A percentile compares a stretch with the other conserved stretches of the same genome.
These are phyloP conservation scores for Gynochthodes officinalis DNA, from an alignment of 257 asterid species.

Conservation along the genomic window DNA sequence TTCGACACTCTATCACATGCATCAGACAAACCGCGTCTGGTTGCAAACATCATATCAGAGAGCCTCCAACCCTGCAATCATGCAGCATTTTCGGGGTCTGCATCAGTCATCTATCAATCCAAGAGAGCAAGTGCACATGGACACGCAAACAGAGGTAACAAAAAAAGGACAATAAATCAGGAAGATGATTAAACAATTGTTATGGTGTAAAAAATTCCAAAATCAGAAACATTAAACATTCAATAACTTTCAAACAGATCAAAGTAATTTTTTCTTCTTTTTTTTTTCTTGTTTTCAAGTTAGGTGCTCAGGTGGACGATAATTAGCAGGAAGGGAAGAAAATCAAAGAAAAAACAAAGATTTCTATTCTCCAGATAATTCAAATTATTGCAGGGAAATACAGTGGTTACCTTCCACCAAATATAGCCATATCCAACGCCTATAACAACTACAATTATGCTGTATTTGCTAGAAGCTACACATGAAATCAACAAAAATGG, in stretches of 20 bases:
- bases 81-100: conserved; percentile 12
- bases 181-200: background rate
- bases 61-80: conserved; percentile 82
- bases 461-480: conserved; percentile 76
- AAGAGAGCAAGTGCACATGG: background rate
- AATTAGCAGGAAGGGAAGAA: too few relatives aligned
- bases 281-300: background rate
- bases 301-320: background rate
- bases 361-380: background rate
- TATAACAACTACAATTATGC: conserved; percentile 55
- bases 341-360: background rate
- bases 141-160: background rate
- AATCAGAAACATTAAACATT: background rate
- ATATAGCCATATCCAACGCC: conserved; percentile 89
- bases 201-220: background rate
- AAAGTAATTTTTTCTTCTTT: too few relatives aligned
- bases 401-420: conserved; percentile 94
- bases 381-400: background rate
- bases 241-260: background rate
- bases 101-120: background rate
- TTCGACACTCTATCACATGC: conserved; percentile 75
- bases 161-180: background rate
- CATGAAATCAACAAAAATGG: background rate
- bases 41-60: conserved; percentile 90
- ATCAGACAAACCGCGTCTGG: conserved; percentile 81